A percentile compares a stretch with the other conserved stretches of the same genome.
Conservation (phyloP, 805 yeast species). For the Candida palmyrensis region DNA sequence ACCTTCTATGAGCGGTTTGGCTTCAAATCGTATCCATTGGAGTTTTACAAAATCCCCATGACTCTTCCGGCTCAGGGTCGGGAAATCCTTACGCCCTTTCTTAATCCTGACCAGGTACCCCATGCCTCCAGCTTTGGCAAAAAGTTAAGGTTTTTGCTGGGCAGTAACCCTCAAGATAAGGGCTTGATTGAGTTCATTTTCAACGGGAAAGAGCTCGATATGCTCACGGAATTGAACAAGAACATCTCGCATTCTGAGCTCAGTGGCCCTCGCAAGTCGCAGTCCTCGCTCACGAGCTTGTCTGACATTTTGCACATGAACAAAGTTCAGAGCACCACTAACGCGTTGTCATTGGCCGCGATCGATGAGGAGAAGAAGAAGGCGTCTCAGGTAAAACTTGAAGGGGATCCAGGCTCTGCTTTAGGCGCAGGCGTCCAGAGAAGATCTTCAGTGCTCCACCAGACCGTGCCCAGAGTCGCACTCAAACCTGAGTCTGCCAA, state of each 20-base stretch:
- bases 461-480: conserved; percentile 25
- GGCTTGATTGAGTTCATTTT: conserved; percentile 26
- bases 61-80: conserved; percentile 15
- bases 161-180: conserved; percentile 18
- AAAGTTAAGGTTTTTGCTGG: conserved; percentile 21
- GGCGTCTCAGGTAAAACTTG: not conserved
- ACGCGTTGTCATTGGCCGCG: conserved; percentile 13
- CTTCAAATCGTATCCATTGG: conserved; percentile 35
- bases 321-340: conserved; percentile 14
- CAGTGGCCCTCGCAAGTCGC: conserved; percentile 22
- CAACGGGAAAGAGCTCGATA: conserved; percentile 30
- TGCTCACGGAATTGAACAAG: conserved; percentile 33
- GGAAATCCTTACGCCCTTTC: conserved; percentile 11
- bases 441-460: conserved; percentile 20
- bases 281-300: conserved; percentile 29
- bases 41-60: conserved; percentile 28
- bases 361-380: conserved; percentile 11
- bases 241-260: conserved; percentile 28
- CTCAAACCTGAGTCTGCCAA: conserved; percentile 22
- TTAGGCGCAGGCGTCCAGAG: conserved; percentile 8
- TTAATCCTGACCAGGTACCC: conserved; percentile 1
- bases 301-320: conserved; percentile 16
- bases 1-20: conserved; percentile 63
- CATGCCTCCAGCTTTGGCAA: conserved; percentile 27
- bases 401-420: not conserved